A percentile compares a stretch with the other conserved stretches of the same genome.
Conservation (phyloP, 768 basidiomycete genomes). For the Exsudoporus frostii region DNA sequence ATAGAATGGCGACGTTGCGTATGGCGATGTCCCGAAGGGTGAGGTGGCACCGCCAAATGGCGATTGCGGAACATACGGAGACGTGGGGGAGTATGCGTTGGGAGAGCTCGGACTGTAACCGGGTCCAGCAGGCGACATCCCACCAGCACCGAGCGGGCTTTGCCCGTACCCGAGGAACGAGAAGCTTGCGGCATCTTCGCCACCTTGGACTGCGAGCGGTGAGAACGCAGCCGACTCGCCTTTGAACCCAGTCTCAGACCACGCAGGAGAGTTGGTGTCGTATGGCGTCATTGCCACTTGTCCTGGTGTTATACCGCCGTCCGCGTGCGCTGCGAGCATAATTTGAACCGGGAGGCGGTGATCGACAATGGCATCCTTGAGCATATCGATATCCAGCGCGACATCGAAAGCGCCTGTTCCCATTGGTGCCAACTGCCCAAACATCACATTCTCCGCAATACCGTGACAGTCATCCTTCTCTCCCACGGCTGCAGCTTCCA, state of each 20-base stretch:
- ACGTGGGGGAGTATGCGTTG: slow-evolving; percentile 84
- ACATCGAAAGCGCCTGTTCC: slow-evolving; percentile 97
- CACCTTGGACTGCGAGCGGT: slow-evolving; percentile 84
- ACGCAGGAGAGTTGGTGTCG: slow-evolving; percentile 85
- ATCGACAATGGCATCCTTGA: slow-evolving; percentile 97
- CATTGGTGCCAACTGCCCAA: slow-evolving; percentile 99
- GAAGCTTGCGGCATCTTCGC: slow-evolving; percentile 79
- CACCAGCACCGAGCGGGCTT: slow-evolving; percentile 79
- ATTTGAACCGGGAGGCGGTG: slow-evolving; percentile 86
- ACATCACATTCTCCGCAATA: slow-evolving; percentile 98
- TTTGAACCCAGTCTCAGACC: slow-evolving; percentile 73
- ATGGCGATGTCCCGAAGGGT: slow-evolving; percentile 77
- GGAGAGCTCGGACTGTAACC: slow-evolving; percentile 93
- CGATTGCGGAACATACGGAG: slow-evolving; percentile 84
- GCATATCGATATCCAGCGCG: slow-evolving; percentile 94
- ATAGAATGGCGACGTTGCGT: slow-evolving; percentile 83
- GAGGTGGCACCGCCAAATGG: slow-evolving; percentile 82
- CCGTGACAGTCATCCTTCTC: slow-evolving; percentile 99
- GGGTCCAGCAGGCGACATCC: slow-evolving; percentile 85
- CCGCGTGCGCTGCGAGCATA: slow-evolving; percentile 72
- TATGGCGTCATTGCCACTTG: slow-evolving; percentile 97
- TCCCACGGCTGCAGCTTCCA: slow-evolving; percentile 97
- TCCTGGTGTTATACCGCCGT: slow-evolving; percentile 88
- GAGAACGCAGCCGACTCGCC: slow-evolving; percentile 91
- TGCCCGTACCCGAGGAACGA: slow-evolving; percentile 76